Conservation (phyloP, 371 early-diverging fungal genomes). For the Syncephalastrum sp. region DNA sequence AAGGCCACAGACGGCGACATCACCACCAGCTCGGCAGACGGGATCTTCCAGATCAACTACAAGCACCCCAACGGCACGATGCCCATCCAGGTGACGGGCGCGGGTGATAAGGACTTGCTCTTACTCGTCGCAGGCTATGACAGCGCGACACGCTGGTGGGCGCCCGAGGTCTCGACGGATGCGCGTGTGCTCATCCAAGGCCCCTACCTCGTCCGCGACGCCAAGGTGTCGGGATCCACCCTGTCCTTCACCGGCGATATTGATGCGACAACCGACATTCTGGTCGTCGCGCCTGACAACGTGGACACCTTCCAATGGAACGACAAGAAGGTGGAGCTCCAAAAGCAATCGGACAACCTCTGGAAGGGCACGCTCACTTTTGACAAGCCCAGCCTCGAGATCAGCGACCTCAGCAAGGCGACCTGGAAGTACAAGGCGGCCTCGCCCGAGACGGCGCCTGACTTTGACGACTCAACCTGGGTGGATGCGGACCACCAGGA, state of each 20-base stretch:
- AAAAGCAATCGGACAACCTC: constrained; percentile 9
- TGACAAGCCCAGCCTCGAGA: constrained; percentile 1
- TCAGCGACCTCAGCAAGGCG: constrained; percentile 14
- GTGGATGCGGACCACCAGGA: constrained; percentile 15
- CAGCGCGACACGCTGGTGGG: constrained; percentile 18
- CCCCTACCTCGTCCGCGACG: constrained; percentile 26
- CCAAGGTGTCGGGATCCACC: constrained; percentile 8
- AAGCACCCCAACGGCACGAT: constrained; percentile 16
- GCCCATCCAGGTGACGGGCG: constrained; percentile 6
- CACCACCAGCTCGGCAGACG: not conserved
- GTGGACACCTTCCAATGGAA: constrained; percentile 16
- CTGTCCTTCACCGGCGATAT: constrained; percentile 18
- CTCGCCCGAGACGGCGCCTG: constrained; percentile 19
- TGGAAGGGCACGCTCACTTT: constrained; percentile 15
- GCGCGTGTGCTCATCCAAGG: constrained; percentile 19
- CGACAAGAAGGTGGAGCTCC: constrained; percentile 5
- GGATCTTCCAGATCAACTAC: constrained; percentile 19
- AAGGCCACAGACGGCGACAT: constrained; percentile 6
- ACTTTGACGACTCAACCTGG: constrained; percentile 26
- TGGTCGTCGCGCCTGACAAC: constrained; percentile 13
- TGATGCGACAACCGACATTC: constrained; percentile 14
- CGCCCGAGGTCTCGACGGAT: constrained; percentile 8
- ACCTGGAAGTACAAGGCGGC: constrained; percentile 22
- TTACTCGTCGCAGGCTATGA: constrained; percentile 15
- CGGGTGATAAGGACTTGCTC: constrained; percentile 10